Base-by-base conservation (phyloP, 768 basidiomycete genomes). In the Tulasnella sp. region DNA sequence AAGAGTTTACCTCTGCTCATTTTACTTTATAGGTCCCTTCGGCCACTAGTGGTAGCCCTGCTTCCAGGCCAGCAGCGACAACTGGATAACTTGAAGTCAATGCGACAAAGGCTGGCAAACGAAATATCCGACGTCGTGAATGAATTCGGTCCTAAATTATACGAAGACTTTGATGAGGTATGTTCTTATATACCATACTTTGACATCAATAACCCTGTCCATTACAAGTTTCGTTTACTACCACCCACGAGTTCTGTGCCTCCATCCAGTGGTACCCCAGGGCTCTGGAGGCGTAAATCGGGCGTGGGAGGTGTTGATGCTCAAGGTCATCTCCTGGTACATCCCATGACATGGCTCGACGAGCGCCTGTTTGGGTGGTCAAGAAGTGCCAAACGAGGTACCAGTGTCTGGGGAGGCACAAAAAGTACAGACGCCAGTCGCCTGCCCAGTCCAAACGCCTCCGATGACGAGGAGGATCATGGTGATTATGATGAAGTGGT, bases 311-410 rank as follows among this genome's bases (percentile, higher is more conserved):
- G 81, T 29, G 79, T 86, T n/a, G 85, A 86, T 62, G 83, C 82
- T 0, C 85, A 88, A 67, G 85, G 84, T 37, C 77, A 81, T 45
- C 74, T 88, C 25, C 72, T 92, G 29, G 83, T 79, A 12, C 89
- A 95, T 65, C 90, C 90, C 0, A 90, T 93, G 83, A 69, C 72
- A 41, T 68, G 75, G 66, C 74, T 93, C 13, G 90, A 95, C 63
- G 91, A 93, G 65, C 79, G 86, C 6, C 72, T 95, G 22, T 95
- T 93, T 62, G 91, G 90, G 37, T 93, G 87, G 90, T 80, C 79
- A 64, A 73, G 77, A 47, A 86, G 81, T 58, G 75, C 84, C 1
- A 69, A 67, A 43, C 77, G 76, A 42, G 85, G 88, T n/a, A 87
- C 86, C 2, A 86, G 81, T 59, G 86, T 78, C n/a, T 91, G 88